These are phyloP conservation scores for Mycosphaerella sp. DNA, from an alignment of 2,329 filamentous ascomycete genomes.

Conservation along the genomic window DNA sequence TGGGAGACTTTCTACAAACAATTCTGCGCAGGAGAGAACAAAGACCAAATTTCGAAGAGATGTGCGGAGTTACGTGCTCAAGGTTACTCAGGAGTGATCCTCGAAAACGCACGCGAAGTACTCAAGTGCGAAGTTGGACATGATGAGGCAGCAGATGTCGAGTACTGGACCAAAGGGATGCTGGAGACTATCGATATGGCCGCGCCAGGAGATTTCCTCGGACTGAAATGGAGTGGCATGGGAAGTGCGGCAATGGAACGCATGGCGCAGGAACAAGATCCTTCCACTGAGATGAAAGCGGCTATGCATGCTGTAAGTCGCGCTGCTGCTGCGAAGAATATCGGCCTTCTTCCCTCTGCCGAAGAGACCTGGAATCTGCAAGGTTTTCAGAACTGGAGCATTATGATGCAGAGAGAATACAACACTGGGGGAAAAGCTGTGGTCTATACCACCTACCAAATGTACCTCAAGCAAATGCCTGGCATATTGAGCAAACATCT, in stretches of 20 bases:
- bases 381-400: slow-evolving; percentile 74
- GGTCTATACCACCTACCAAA: slow-evolving; percentile 63
- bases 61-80: slow-evolving; percentile 61
- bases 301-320: slow-evolving; percentile 71
- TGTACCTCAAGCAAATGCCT: slow-evolving; percentile 44
- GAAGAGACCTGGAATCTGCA: slow-evolving; percentile 74
- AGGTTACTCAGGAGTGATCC: slow-evolving; percentile 76
- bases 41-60: slow-evolving; percentile 60
- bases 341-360: slow-evolving; percentile 75
- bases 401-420: slow-evolving; percentile 62
- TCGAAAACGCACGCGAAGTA: slow-evolving; percentile 78
- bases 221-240: slow-evolving; percentile 70
- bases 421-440: slow-evolving; percentile 53
- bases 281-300: slow-evolving; percentile 57
- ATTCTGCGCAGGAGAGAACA: slow-evolving; percentile 79
- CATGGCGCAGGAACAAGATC: slow-evolving; percentile 57
- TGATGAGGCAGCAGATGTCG: slow-evolving; percentile 55
- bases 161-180: slow-evolving; percentile 67
- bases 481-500: slow-evolving; percentile 38
- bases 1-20: slow-evolving; percentile 85
- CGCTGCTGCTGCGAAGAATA: slow-evolving; percentile 60
- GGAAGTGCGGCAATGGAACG: slow-evolving; percentile 65
- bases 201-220: slow-evolving; percentile 49
- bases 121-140: slow-evolving; percentile 54
- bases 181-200: slow-evolving; percentile 61